phyloP scores from a whole-genome alignment of 805 yeast species.

The Ascoidea tarda region DNA sequence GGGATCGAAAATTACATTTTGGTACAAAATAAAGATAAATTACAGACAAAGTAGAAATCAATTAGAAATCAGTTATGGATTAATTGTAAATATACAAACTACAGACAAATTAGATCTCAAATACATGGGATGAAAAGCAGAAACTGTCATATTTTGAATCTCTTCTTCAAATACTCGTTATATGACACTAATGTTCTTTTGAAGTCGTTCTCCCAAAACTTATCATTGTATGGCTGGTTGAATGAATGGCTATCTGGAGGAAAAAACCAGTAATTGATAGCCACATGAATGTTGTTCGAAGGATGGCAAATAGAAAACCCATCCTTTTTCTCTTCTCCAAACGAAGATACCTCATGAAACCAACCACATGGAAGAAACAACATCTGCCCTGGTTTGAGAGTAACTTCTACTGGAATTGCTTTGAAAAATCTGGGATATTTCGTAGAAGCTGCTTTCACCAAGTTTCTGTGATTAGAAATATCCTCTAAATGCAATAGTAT shows the following conservation, averaged over 20 bases:
- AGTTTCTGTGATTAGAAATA: conserved; percentile 17
- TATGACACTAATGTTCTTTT: conserved; percentile 19
- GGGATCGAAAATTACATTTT: too few relatives aligned
- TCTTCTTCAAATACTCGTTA: too few relatives aligned
- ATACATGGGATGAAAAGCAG: too few relatives aligned
- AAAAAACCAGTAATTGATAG: conserved; percentile 63
- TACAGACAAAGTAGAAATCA: too few relatives aligned
- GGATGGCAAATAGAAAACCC: neutral
- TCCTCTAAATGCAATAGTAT: conserved; percentile 46
- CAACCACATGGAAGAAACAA: conserved; percentile 64
- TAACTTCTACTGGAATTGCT: conserved; percentile 28
- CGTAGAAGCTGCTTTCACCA: conserved; percentile 23
- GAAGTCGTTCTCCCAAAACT: conserved; percentile 41
- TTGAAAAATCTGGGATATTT: conserved; percentile 35
- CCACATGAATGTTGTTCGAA: conserved; percentile 31
- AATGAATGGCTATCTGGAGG: conserved; percentile 35
- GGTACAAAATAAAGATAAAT: too few relatives aligned
- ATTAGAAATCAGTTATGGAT: too few relatives aligned
- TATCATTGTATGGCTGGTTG: conserved; percentile 28
- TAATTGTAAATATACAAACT: too few relatives aligned
- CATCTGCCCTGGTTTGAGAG: conserved; percentile 50
- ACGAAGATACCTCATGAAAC: conserved; percentile 73
- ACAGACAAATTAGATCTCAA: too few relatives aligned
- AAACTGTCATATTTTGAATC: too few relatives aligned
- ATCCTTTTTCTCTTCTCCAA: conserved; percentile 21